Evolutionary conservation across 768 basidiomycete species (phyloP).

Genomic region (Kwoniella newhampshirensis): DNA sequence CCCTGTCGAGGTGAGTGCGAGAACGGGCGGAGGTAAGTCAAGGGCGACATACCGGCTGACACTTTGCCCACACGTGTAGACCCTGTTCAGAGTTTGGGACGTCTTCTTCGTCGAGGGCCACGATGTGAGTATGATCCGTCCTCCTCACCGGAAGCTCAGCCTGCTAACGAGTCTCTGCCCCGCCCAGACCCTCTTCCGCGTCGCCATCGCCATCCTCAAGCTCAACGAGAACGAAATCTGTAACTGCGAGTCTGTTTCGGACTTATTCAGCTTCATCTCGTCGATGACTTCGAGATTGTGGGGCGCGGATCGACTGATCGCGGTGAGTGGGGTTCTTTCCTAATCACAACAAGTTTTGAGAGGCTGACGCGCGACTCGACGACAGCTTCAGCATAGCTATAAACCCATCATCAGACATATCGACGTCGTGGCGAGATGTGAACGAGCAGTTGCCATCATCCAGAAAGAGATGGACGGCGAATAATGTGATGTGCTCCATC

Average conservation of each 20-base stretch:
- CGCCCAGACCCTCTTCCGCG: slow-evolving; percentile 57
- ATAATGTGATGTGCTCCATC: background rate
- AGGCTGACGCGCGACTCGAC: background rate
- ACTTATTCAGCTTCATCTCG: slow-evolving; percentile 84
- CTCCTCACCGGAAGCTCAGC: background rate
- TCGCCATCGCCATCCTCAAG: slow-evolving; percentile 82
- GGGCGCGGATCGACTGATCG: slow-evolving; percentile 84
- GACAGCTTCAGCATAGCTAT: slow-evolving; percentile 28
- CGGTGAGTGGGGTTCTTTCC: slow-evolving; percentile 60
- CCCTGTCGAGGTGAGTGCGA: slow-evolving; percentile 73
- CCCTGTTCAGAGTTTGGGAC: slow-evolving; percentile 94
- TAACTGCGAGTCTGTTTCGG: slow-evolving; percentile 77
- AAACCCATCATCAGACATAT: slow-evolving; percentile 29
- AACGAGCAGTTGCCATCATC: slow-evolving; percentile 13
- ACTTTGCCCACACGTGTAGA: slow-evolving; percentile 58
- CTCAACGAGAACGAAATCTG: slow-evolving; percentile 80
- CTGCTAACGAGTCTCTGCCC: no score
- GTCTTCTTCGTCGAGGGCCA: slow-evolving; percentile 89
- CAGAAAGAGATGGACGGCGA: slow-evolving; percentile 22
- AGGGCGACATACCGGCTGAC: background rate
- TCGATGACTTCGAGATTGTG: slow-evolving; percentile 89
- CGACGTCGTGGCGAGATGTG: slow-evolving; percentile 24
- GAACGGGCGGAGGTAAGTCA: background rate
- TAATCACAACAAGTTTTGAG: background rate
- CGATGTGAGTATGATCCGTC: slow-evolving; percentile 55